phyloP scores from a whole-genome alignment of 495 filamentous ascomycete species.

The Letharia columbiana region DNA sequence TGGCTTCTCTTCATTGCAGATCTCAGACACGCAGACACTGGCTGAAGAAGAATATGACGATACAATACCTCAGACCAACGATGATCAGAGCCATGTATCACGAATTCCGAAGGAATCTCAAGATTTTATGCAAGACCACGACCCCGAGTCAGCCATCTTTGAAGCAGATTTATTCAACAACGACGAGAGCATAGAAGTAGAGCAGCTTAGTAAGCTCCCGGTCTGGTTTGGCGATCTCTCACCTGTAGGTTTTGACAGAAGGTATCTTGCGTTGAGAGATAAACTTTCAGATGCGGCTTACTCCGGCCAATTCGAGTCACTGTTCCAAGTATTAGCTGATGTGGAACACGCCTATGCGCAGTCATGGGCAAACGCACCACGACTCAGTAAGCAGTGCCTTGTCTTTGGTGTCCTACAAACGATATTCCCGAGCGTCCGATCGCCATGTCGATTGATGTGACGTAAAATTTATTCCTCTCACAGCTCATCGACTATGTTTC shows the following conservation, averaged over 20 bases:
- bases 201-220: conserved; percentile 6
- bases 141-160: neutral
- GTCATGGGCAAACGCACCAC: conserved; percentile 9
- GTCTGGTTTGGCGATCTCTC: conserved; percentile 10
- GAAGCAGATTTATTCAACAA: conserved; percentile 5
- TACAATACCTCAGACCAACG: neutral
- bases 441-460: conserved; percentile 1
- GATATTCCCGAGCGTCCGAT: neutral
- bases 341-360: conserved; percentile 4
- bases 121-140: neutral
- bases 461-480: no score
- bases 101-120: neutral
- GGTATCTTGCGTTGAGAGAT: conserved; percentile 7
- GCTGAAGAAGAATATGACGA: conserved; percentile 3
- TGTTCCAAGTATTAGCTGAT: conserved; percentile 6
- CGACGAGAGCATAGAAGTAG: conserved; percentile 4
- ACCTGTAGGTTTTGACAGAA: conserved; percentile 2
- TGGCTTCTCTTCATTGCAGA: neutral
- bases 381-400: conserved; percentile 7
- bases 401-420: neutral
- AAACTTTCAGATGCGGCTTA: conserved; percentile 7
- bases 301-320: neutral
- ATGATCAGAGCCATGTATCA: conserved; percentile 1
- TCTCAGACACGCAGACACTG: conserved; percentile 5
- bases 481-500: no score